Evolutionary conservation across 768 basidiomycete species (phyloP).

Genomic region (Tulasnella sp.): DNA sequence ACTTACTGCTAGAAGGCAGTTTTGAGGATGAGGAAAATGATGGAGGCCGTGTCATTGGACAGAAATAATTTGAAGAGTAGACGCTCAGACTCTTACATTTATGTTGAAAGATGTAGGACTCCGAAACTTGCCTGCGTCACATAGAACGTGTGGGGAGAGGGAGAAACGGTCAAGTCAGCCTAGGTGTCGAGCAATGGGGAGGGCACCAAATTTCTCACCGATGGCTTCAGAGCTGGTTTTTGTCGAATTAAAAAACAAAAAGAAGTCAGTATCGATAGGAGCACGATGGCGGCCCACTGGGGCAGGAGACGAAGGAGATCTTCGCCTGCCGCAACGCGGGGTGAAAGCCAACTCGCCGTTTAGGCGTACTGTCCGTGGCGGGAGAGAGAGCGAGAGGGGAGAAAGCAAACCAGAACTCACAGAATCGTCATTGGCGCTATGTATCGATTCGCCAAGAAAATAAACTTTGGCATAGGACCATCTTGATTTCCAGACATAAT

Average conservation of each 20-base stretch:
- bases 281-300: neutral
- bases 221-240: neutral
- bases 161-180: neutral
- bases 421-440: neutral
- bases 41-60: neutral
- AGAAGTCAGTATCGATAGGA: neutral
- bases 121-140: neutral
- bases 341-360: neutral
- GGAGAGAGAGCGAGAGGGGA: neutral
- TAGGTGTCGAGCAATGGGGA: too few species aligned
- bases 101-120: neutral
- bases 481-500: slow-evolving; percentile 20
- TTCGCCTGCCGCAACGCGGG: neutral
- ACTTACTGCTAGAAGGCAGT: neutral
- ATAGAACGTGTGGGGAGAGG: neutral
- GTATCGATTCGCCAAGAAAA: slow-evolving; percentile 1
- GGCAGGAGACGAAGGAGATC: neutral
- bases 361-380: neutral
- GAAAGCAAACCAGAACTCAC: neutral
- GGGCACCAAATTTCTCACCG: neutral
- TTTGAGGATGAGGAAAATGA: neutral
- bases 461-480: slow-evolving; percentile 6
- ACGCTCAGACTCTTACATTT: neutral
- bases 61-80: neutral
- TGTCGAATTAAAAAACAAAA: neutral